Conservation (phyloP, 371 early-diverging fungal genomes). For the Mucor lusitanicus region DNA sequence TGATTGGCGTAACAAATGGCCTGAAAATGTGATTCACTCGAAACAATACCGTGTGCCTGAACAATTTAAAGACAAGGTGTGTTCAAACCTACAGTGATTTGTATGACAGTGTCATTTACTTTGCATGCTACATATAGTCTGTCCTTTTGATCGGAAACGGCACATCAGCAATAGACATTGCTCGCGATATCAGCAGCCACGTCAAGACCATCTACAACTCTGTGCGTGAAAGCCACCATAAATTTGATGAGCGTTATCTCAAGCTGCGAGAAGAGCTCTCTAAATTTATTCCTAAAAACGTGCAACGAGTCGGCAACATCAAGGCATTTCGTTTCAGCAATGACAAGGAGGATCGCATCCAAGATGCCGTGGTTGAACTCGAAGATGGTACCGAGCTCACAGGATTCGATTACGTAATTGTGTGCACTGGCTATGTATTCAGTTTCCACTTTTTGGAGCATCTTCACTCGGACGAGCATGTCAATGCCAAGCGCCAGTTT, state of each 20-base stretch:
- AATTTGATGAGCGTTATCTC: constrained; percentile 39
- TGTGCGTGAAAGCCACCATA: constrained; percentile 42
- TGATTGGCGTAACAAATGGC: constrained; percentile 11
- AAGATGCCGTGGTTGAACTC: constrained; percentile 30
- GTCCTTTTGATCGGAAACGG: constrained; percentile 55
- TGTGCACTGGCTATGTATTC: constrained; percentile 65
- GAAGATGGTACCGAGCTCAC: constrained; percentile 39
- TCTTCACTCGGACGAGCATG: constrained; percentile 8
- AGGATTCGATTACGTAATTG: constrained; percentile 49
- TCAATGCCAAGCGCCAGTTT: constrained; percentile 5
- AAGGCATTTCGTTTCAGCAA: background rate
- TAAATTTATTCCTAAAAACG: constrained; percentile 12
- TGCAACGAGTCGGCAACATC: constrained; percentile 13
- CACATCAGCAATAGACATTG: constrained; percentile 51
- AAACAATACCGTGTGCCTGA: constrained; percentile 55
- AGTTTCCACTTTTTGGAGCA: constrained; percentile 54
- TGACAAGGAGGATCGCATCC: background rate
- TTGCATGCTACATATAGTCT: constrained; percentile 7
- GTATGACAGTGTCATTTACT: no score
- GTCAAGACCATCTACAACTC: constrained; percentile 14
- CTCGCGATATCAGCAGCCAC: constrained; percentile 13
- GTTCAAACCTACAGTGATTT: no score
- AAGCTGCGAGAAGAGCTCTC: constrained; percentile 18
- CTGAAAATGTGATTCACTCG: constrained; percentile 45
- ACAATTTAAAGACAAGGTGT: constrained; percentile 44